phyloP scores from a whole-genome alignment of 345 rosid genomes.

The Dipteronia sinensis region DNA sequence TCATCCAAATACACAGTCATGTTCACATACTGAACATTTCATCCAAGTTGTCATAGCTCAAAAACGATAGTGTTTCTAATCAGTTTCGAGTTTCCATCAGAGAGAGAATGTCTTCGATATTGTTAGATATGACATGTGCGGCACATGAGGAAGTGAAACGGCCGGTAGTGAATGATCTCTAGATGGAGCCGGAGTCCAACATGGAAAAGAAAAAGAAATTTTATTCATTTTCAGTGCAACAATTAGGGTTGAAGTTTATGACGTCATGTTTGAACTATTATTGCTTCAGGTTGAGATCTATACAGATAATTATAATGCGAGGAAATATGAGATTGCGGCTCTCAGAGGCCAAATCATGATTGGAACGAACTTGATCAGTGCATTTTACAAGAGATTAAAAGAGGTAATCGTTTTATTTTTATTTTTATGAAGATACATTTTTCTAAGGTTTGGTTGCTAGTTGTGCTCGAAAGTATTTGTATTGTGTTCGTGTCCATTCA shows the following conservation, averaged over 20 bases:
- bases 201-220: constrained; percentile 30
- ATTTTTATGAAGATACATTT: neutral
- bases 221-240: neutral
- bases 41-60: too few species aligned
- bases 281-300: constrained; percentile 70
- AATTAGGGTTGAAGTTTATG: neutral
- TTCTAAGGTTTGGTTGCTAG: neutral
- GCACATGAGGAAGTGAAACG: constrained; percentile 88
- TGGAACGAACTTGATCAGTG: constrained; percentile 73
- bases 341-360: constrained; percentile 82
- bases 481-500: constrained; percentile 51
- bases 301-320: constrained; percentile 79
- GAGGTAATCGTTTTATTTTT: constrained; percentile 50
- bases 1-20: too few species aligned
- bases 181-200: constrained; percentile 60
- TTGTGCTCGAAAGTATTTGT: neutral
- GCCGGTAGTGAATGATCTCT: constrained; percentile 83
- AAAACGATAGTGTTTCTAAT: too few species aligned
- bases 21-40: too few species aligned
- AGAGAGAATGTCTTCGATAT: constrained; percentile 67
- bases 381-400: constrained; percentile 85
- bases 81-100: too few species aligned
- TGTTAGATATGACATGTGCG: constrained; percentile 79
- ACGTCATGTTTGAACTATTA: neutral
- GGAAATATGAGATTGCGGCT: constrained; percentile 92